Evolutionary conservation across 345 rosid species (phyloP).

Genomic region (Bruguiera gymnorhiza): DNA sequence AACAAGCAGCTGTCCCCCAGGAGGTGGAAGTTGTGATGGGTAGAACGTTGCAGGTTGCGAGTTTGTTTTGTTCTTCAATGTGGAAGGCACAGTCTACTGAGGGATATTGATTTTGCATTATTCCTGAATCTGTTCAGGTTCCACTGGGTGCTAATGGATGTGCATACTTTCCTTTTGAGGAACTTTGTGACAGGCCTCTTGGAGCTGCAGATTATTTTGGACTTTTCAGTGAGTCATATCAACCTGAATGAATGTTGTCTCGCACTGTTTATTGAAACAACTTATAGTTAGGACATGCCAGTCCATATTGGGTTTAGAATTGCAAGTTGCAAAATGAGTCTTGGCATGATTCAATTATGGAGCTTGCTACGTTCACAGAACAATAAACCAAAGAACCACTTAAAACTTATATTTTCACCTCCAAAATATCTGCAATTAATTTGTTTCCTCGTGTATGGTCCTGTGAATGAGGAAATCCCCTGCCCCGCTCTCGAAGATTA

Average conservation of each 20-base stretch:
- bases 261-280: background rate
- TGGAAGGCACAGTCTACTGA: background rate
- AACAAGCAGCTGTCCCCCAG: constrained; percentile 46
- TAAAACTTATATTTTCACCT: background rate
- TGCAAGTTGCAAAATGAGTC: constrained; percentile 4
- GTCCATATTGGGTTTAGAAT: constrained; percentile 5
- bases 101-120: constrained; percentile 2
- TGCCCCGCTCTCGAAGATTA: background rate
- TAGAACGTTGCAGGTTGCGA: constrained; percentile 65
- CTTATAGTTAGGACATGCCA: background rate
- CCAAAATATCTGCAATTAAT: background rate
- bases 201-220: constrained; percentile 99
- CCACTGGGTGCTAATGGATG: constrained; percentile 85
- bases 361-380: background rate
- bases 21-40: constrained; percentile 96
- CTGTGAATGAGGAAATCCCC: no score
- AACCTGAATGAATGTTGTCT: constrained; percentile 5
- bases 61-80: background rate
- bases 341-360: background rate
- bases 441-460: background rate
- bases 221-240: constrained; percentile 71
- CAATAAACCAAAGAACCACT: no score
- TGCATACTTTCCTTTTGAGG: constrained; percentile 87
- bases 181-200: constrained; percentile 85
- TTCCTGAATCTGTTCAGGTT: constrained; percentile 40